Percentiles rank a stretch among this genome's conserved stretches.
These are phyloP conservation scores for Rheum nobile DNA, from an alignment of 148 eudicot species.

Conservation along the genomic window DNA sequence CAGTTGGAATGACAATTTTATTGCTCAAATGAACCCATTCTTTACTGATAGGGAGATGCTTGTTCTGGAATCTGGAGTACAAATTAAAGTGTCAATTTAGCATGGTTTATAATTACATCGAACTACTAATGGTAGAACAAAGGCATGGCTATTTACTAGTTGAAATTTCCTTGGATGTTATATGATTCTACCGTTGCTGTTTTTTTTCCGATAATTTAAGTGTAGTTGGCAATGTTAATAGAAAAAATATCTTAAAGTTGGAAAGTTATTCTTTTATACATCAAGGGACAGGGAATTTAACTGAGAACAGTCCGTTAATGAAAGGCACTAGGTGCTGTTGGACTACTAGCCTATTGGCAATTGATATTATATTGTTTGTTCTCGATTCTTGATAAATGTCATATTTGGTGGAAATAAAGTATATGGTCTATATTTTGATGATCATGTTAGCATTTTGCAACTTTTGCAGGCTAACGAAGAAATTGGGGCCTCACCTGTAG, in stretches of 20 bases:
- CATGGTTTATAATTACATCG: background rate
- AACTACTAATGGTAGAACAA: background rate
- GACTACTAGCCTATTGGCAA: background rate
- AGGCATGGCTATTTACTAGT: background rate
- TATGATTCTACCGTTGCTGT: background rate
- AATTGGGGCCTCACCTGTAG: conserved; percentile 74
- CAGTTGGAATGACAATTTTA: background rate
- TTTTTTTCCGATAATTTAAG: background rate
- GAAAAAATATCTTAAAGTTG: background rate
- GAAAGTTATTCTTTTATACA: background rate
- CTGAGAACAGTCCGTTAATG: background rate
- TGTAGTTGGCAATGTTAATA: background rate
- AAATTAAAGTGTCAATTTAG: background rate
- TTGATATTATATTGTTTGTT: background rate
- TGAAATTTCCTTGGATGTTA: background rate
- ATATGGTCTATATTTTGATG: background rate
- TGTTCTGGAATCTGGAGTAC: background rate
- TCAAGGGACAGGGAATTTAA: background rate
- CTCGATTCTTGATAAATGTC: background rate
- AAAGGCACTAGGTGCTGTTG: background rate
- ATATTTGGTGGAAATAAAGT: background rate
- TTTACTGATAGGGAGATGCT: background rate
- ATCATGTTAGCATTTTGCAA: background rate
- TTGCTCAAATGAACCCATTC: background rate
- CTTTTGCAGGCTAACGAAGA: conserved; percentile 40